Evolutionary conservation across 2,329 filamentous ascomycete species (phyloP), one percentile per base, ranked within the genome.

Genomic region (Beauveria varroae): DNA sequence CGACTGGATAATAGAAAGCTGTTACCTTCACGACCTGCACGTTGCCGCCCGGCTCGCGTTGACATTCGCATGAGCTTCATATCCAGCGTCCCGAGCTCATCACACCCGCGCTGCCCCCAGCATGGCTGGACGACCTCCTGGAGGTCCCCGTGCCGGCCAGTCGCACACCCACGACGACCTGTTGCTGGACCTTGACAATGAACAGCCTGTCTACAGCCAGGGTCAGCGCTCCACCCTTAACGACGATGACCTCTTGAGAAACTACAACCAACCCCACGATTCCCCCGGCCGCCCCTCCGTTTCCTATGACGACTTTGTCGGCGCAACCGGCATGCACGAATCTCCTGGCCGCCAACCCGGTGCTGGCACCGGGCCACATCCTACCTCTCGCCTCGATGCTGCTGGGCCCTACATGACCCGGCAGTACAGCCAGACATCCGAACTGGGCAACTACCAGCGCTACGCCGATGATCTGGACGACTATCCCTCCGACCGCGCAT

Each of bases 221-320:
- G 91, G 91, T 65, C 88, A 92, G 73, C 85, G 86, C 62, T 88
- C 92, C 55, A 85, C 88, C n/a, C 79, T 90, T 64, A 88, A 88
- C 73, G 92, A 96, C 73, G 89, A 96, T 67, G 86, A 93, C 66
- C 80, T 96, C 53, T 78, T 93, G 70, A 84, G 86, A 72, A 85
- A 85, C 66, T 93, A 91, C 76, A 84, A 89, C 69, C 86, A 88
- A 70, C 82, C 90, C 69, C 81, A 85, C 65, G 84, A 90, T 66
- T 78, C 82, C 67, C 78, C 84, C 64, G 68, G 86, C 62, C 89
- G 93, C 67, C 90, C 92, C 57, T 97, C 93, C 28, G 86, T 93
- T 57, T 96, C 92, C 62, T 97, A 97, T 76, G 93, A 97, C 80
- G 89, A 95, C 69, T 98, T 97, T 73, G 88, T 98, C 64, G 93